These are phyloP conservation scores for Blepharisma undulans DNA, from an alignment of 169 alveolate species.

Conservation along the genomic window DNA sequence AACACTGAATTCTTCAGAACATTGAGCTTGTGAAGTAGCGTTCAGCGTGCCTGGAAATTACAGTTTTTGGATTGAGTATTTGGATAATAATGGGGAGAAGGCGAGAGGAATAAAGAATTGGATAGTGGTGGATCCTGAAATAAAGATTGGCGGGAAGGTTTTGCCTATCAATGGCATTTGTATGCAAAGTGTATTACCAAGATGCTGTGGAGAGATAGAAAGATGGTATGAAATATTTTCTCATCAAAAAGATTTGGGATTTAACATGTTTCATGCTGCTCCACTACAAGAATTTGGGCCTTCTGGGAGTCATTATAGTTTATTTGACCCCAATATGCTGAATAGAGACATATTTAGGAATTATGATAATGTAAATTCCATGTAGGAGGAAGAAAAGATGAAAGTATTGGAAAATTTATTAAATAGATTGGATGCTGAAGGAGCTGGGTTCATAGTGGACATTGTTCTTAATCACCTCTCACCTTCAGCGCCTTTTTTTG, in stretches of 20 bases:
- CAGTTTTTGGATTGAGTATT: not conserved
- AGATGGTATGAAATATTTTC: conserved; percentile 77
- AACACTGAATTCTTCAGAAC: not conserved
- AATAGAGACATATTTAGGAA: conserved; percentile 59
- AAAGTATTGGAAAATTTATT: conserved; percentile 43
- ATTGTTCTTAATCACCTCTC: conserved; percentile 92
- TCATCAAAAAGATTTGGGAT: conserved; percentile 75
- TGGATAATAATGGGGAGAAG: not conserved
- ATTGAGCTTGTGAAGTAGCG: not conserved
- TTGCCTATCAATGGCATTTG: conserved; percentile 23
- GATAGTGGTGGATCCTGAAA: not conserved
- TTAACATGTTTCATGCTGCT: conserved; percentile 74
- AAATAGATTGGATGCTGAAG: not conserved
- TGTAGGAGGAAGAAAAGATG: conserved; percentile 41
- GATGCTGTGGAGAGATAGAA: conserved; percentile 84
- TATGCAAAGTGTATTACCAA: conserved; percentile 86
- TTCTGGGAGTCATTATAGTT: conserved; percentile 70
- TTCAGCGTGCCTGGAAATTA: not conserved
- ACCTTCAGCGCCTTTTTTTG: conserved; percentile 84
- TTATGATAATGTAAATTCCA: not conserved
- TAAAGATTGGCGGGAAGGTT: not conserved
- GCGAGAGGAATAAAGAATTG: not conserved
- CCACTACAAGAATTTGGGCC: conserved; percentile 78
- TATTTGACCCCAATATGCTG: conserved; percentile 69
- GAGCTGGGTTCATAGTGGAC: conserved; percentile 87